Conservation (phyloP, 2,329 filamentous ascomycete genomes). For the Pseudogymnoascus sp. region DNA sequence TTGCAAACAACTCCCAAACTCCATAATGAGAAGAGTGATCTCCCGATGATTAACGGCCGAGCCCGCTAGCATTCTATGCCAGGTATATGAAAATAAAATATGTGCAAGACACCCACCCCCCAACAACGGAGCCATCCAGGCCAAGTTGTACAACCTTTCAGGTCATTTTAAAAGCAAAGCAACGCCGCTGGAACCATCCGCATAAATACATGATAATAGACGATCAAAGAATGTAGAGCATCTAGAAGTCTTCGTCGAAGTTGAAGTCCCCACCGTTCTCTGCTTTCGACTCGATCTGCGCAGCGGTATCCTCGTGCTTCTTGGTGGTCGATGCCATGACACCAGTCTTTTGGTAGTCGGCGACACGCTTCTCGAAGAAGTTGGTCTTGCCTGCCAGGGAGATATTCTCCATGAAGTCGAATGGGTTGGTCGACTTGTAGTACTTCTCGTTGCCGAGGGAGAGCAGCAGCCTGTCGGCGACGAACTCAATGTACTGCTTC, state of each 20-base stretch:
- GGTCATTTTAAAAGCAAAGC: slow-evolving; percentile 4
- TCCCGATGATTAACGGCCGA: slow-evolving; percentile 6
- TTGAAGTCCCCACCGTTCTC: slow-evolving; percentile 70
- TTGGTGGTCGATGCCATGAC: slow-evolving; percentile 91
- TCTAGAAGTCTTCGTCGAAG: slow-evolving; percentile 96
- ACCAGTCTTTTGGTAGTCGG: slow-evolving; percentile 98
- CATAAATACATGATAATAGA: slow-evolving; percentile 2
- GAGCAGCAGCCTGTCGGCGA: slow-evolving; percentile 87
- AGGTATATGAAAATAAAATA: slow-evolving; percentile 2
- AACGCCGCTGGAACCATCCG: slow-evolving; percentile 4
- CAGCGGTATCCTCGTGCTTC: slow-evolving; percentile 43
- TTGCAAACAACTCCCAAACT: slow-evolving; percentile 4
- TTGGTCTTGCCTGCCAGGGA: slow-evolving; percentile 98
- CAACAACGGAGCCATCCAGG: background rate
- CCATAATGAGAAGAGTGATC: slow-evolving; percentile 4
- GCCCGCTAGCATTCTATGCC: slow-evolving; percentile 3
- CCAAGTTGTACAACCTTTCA: slow-evolving; percentile 7
- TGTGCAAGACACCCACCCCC: background rate
- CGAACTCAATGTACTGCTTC: slow-evolving; percentile 99
- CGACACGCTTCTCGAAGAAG: slow-evolving; percentile 99
- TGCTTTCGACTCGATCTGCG: slow-evolving; percentile 41
- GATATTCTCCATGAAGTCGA: slow-evolving; percentile 99
- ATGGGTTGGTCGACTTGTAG: slow-evolving; percentile 90
- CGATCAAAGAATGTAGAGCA: slow-evolving; percentile 16
- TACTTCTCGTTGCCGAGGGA: slow-evolving; percentile 90